These are phyloP conservation scores for Prosopis cineraria DNA, from an alignment of 306 rosid genomes.

Conservation along the genomic window DNA sequence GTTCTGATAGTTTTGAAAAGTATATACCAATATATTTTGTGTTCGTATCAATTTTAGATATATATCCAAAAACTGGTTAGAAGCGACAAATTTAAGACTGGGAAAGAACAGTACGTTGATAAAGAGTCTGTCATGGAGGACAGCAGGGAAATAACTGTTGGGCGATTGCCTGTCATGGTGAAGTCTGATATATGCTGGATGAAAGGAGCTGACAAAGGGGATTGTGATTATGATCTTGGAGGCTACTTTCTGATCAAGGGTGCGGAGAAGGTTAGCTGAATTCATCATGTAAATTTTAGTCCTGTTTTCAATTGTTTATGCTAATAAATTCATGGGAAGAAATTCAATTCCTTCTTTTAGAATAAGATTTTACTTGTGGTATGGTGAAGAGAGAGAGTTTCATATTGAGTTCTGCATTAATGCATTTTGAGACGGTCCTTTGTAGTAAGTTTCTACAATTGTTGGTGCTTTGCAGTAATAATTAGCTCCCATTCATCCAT, in stretches of 20 bases:
- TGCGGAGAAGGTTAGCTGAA: constrained; percentile 77
- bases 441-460: too few species aligned
- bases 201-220: constrained; percentile 71
- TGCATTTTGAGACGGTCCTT: neutral
- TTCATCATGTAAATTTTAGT: neutral
- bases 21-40: constrained; percentile 2
- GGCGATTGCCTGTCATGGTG: constrained; percentile 93
- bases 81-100: constrained; percentile 90
- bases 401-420: neutral
- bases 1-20: neutral
- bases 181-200: constrained; percentile 88
- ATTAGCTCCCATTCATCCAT: neutral
- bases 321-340: neutral
- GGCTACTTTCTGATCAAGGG: constrained; percentile 94
- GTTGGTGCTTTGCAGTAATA: neutral
- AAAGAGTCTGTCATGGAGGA: constrained; percentile 40
- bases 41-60: constrained; percentile 53
- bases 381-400: neutral
- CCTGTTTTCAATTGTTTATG: neutral
- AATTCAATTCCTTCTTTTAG: neutral
- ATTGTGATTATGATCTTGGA: constrained; percentile 89
- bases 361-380: neutral
- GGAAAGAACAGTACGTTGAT: constrained; percentile 62
- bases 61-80: constrained; percentile 53
- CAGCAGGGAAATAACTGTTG: constrained; percentile 59